Evolutionary conservation across 2,329 filamentous ascomycete species (phyloP), one percentile per base, ranked within the genome.

Genomic region (Teratosphaeria destructans): DNA sequence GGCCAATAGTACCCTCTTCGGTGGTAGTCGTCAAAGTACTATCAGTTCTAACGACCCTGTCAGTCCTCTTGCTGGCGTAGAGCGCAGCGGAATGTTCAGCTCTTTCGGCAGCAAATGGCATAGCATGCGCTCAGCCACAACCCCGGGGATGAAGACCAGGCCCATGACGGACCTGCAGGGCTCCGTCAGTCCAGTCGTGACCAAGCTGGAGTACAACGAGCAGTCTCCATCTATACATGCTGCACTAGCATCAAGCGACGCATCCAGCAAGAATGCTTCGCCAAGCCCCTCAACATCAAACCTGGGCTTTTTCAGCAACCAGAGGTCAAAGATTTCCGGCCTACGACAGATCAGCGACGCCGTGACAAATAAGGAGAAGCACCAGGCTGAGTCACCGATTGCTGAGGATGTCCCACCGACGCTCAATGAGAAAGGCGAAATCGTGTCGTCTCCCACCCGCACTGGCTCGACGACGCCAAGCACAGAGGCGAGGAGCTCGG

Each of bases 271-370:
- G 5, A 65, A 64, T 23, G 58, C 57, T 26, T 61, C 64, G 5
- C 63, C 67, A 35, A 70, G 68, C 35, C 67, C 68, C 4, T 64
- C 67, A 1, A 58, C 68, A 54, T 70, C 69, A 49, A 70, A 65
- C 62, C 72, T 72, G 74, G 74, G 66, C 73, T 74, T 64, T 66
- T 64, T 68, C 60, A 60, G 66, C 60, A 61, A 55, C 27, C 60
- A 61, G 16, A 73, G 73, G 58, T 74, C 60, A 62, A 81, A 80
- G 60, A 80, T 81, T 26, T 82, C 85, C 53, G 89, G 90, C n/a
- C 80, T 95, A 59, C 82, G 93, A 63, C 87, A 90, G 14, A 90
- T 92, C 58, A 96, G 93, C 3, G 93, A 96, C 70, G 79, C 82
- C 23, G 79, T 83, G 19, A 82, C 81, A 2, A 79, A 79, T 32